These are phyloP conservation scores for Remersonia thermophila DNA, from an alignment of 2,329 filamentous ascomycete genomes.

Conservation along the genomic window DNA sequence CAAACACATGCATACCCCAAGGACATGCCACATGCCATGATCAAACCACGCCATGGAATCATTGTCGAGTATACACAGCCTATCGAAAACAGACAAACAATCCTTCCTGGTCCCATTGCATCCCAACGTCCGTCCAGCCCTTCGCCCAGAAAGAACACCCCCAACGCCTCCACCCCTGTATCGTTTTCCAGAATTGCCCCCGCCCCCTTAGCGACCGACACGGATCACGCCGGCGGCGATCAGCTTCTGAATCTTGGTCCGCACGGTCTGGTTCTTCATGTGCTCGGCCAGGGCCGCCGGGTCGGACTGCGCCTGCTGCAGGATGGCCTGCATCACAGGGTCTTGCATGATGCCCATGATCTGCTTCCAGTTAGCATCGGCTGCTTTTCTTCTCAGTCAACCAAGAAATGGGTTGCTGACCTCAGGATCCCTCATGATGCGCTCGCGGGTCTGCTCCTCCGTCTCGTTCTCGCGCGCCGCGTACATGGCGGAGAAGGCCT, in stretches of 20 bases:
- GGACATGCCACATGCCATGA: neutral
- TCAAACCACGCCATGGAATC: neutral
- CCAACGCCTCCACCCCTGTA: too few relatives aligned
- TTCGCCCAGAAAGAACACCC: too few relatives aligned
- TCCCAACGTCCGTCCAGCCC: too few relatives aligned
- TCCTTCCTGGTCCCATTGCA: too few relatives aligned
- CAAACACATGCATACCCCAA: too few relatives aligned
- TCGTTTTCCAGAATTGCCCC: too few relatives aligned
- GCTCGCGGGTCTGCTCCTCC: conserved; percentile 87
- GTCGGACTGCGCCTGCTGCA: conserved; percentile 91
- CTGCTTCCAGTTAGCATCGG: conserved; percentile 26
- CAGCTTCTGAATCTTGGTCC: conserved; percentile 85
- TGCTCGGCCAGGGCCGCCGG: conserved; percentile 90
- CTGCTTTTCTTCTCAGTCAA: too few relatives aligned
- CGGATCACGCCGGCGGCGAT: conserved; percentile 87
- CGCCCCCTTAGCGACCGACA: conserved; percentile 36
- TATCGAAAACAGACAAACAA: neutral
- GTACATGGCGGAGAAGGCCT: conserved; percentile 85
- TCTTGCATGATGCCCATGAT: conserved; percentile 89
- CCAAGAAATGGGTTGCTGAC: conserved; percentile 37
- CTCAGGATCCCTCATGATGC: conserved; percentile 82
- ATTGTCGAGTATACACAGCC: neutral
- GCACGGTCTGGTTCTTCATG: conserved; percentile 83
- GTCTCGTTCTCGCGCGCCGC: conserved; percentile 84
- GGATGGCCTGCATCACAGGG: conserved; percentile 93